These are phyloP conservation scores for Dipteronia dyeriana DNA, from an alignment of 345 rosid species.

Conservation along the genomic window DNA sequence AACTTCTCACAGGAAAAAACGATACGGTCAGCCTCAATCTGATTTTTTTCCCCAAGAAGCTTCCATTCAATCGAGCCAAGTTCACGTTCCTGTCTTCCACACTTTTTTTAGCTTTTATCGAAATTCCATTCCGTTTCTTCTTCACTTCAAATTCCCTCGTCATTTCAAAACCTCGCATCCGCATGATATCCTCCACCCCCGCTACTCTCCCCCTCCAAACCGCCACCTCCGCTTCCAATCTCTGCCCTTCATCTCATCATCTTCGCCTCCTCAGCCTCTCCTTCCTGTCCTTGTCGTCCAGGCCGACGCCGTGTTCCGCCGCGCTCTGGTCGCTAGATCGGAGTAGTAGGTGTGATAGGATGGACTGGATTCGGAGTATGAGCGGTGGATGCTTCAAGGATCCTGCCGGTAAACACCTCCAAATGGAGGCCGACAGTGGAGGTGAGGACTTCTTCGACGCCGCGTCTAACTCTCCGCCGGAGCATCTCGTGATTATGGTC, in stretches of 20 bases:
- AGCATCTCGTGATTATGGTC: conserved; percentile 86
- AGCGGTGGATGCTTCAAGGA: conserved; percentile 54
- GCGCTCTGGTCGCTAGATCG: conserved; percentile 18
- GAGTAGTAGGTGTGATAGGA: conserved; percentile 20
- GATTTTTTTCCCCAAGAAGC: no score
- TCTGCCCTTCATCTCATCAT: background rate
- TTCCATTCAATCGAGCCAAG: no score
- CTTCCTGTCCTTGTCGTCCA: conserved; percentile 15
- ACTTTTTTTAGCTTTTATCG: background rate
- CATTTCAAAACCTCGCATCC: conserved; percentile 17
- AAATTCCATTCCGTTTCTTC: background rate
- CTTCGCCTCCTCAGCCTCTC: conserved; percentile 1
- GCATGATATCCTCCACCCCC: conserved; percentile 46
- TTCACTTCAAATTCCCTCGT: background rate
- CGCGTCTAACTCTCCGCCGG: conserved; percentile 41
- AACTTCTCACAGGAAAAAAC: no score
- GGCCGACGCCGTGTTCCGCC: conserved; percentile 9
- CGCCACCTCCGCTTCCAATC: conserved; percentile 19
- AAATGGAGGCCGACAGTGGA: conserved; percentile 62
- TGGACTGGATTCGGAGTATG: conserved; percentile 44
- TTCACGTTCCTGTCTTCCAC: no score
- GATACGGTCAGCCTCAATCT: no score
- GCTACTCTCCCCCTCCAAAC: conserved; percentile 18
- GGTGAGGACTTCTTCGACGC: conserved; percentile 63
- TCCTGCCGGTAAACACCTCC: conserved; percentile 24